Base-by-base conservation (phyloP, 2,329 filamentous ascomycete genomes). In the Cercospora sesami region DNA sequence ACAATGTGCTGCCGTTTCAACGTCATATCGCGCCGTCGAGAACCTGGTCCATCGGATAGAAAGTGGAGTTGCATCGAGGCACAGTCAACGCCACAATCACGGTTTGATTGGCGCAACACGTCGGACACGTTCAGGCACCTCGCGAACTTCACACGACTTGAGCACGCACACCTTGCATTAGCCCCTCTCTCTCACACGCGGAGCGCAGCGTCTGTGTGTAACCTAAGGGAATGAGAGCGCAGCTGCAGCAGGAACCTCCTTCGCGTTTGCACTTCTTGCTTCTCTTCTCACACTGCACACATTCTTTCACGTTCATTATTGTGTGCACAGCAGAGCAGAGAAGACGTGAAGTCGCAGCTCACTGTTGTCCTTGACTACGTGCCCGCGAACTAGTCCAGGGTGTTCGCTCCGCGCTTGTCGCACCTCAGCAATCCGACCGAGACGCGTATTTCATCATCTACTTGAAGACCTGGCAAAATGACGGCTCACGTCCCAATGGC, bases 401-500 rank as follows among this genome's bases (percentile, higher is more conserved):
- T 55, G 33, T 3, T 51, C 57, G 28, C 57, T 39, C 31, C 55
- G 14, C 55, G 55, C 55, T 59, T 59, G 55, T 59, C 55, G 55
- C 55, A 33, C 55, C 16, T 59, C 55, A 59, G 55, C 31, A 31
- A 59, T 59, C 55, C 28, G 55, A 31, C 48, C 48, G 23, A 28
- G 18, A 59, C 55, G 28, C 55, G 31, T 36, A 23, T 21, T n/a
- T 33, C n/a, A 45, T 23, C 42, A 64, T 60, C 66, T 64, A 69
- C 67, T 31, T 65, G 59, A 4, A 21, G 48, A 53, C 12, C 60
- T 28, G 21, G 42, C 62, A 69, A 53, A 53, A 53, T 67, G 66
- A 78, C 77, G 21, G 71, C 77, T 31, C 73, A 74, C 71, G 71
- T 69, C 14, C 74, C 77, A 58, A 72, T 77, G 72, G 73, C 75